Conservation (phyloP, 352 stramenopile genomes). For the Detonula confervacea region DNA sequence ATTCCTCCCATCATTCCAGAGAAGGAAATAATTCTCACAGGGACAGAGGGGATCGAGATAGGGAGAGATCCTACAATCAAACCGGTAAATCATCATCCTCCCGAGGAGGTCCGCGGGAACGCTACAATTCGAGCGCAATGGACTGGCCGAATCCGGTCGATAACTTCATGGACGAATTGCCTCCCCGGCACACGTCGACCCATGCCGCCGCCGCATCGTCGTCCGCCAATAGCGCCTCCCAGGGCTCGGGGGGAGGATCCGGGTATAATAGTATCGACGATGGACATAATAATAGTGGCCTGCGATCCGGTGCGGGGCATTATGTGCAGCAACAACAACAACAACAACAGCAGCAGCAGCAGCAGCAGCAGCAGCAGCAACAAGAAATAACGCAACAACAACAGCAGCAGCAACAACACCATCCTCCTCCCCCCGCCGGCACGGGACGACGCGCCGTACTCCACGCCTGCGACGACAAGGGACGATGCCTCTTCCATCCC, state of each 20-base stretch:
- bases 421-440: neutral
- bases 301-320: no score
- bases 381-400: conserved; percentile 3
- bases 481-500: conserved; percentile 55
- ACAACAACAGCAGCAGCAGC: no score
- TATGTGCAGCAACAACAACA: no score
- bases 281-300: no score
- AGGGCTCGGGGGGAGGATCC: neutral
- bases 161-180: conserved; percentile 1
- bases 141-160: neutral
- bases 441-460: conserved; percentile 20
- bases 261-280: neutral
- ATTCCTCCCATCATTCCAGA: neutral
- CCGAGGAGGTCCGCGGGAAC: no score
- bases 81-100: neutral
- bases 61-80: neutral
- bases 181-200: neutral
- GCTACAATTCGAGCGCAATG: neutral
- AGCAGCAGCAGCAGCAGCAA: no score
- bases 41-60: neutral
- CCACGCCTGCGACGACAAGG: conserved; percentile 50
- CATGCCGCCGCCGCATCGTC: neutral
- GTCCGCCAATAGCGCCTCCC: neutral
- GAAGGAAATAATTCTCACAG: no score
- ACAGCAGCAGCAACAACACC: conserved; percentile 4